Evolutionary conservation across 306 rosid species (phyloP).

Genomic region (Ochetophila trinervis): DNA sequence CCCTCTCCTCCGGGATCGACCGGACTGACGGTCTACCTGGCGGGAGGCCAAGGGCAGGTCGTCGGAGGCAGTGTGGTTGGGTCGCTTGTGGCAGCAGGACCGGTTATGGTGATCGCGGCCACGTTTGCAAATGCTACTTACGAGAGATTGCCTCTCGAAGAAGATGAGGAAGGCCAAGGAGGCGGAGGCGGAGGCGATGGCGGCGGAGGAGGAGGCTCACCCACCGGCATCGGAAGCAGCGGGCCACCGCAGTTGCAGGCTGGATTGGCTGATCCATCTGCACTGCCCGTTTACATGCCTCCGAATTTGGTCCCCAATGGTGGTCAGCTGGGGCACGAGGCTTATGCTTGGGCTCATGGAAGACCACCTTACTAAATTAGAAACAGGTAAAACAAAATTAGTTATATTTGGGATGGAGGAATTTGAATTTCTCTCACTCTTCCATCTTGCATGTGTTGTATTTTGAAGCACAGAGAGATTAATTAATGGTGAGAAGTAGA

Average conservation of each 20-base stretch:
- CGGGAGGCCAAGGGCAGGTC: slow-evolving; percentile 88
- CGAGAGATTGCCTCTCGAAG: slow-evolving; percentile 89
- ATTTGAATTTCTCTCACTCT: too few species aligned
- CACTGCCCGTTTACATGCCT: slow-evolving; percentile 57
- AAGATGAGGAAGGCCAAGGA: slow-evolving; percentile 59
- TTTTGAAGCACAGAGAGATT: background rate
- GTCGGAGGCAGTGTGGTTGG: slow-evolving; percentile 95
- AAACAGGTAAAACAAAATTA: too few species aligned
- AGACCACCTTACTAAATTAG: slow-evolving; percentile 50
- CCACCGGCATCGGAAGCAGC: slow-evolving; percentile 44
- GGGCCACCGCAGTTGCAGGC: slow-evolving; percentile 35
- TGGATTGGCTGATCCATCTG: slow-evolving; percentile 61
- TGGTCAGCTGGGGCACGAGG: slow-evolving; percentile 64
- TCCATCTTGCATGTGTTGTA: too few species aligned
- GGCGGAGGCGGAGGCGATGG: slow-evolving; percentile 32
- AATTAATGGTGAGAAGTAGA: background rate
- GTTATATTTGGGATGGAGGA: too few species aligned
- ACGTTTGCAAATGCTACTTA: slow-evolving; percentile 92
- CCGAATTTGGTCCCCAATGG: slow-evolving; percentile 65
- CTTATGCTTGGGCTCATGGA: slow-evolving; percentile 73
- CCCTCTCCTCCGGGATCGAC: slow-evolving; percentile 88
- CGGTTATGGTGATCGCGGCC: slow-evolving; percentile 89
- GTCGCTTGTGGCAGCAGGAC: slow-evolving; percentile 80
- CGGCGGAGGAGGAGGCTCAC: slow-evolving; percentile 50
- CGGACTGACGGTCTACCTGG: slow-evolving; percentile 74